Conservation (phyloP, 2,329 filamentous ascomycete species). For the Fusarium setosum region DNA sequence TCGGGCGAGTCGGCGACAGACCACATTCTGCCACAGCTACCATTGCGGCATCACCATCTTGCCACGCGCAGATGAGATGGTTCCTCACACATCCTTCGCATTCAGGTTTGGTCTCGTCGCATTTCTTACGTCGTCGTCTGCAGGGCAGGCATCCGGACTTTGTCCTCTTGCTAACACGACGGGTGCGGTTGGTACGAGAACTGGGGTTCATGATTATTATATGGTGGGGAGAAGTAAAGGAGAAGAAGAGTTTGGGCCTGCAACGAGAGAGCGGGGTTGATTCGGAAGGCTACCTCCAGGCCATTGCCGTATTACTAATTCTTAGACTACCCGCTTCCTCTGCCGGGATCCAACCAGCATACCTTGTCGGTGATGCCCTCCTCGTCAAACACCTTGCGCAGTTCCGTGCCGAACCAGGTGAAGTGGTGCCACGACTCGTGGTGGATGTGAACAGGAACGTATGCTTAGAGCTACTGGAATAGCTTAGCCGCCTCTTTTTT, state of each 20-base stretch:
- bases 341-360: not conserved
- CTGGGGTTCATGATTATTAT: not conserved
- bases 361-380: not conserved
- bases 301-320: not conserved
- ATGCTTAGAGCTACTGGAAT: not conserved
- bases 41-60: not conserved
- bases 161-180: not conserved
- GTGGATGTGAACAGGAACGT: not conserved
- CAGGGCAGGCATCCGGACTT: conserved; percentile 10
- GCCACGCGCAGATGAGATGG: not conserved
- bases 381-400: not conserved
- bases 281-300: not conserved
- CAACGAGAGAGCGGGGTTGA: not conserved
- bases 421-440: conserved; percentile 1
- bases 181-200: not conserved
- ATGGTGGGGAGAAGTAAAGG: not conserved
- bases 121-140: conserved; percentile 7
- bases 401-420: not conserved
- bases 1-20: not conserved
- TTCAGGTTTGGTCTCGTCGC: not conserved
- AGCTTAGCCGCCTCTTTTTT: not conserved
- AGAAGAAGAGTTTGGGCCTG: not conserved
- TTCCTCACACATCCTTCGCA: not conserved
- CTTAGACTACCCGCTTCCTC: conserved; percentile 43
- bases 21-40: not conserved